A percentile compares a stretch with the other conserved stretches of the same genome.
Evolutionary conservation across 2,329 filamentous ascomycete genomes (phyloP).

Genomic region (Cadophora luteo-olivacea): DNA sequence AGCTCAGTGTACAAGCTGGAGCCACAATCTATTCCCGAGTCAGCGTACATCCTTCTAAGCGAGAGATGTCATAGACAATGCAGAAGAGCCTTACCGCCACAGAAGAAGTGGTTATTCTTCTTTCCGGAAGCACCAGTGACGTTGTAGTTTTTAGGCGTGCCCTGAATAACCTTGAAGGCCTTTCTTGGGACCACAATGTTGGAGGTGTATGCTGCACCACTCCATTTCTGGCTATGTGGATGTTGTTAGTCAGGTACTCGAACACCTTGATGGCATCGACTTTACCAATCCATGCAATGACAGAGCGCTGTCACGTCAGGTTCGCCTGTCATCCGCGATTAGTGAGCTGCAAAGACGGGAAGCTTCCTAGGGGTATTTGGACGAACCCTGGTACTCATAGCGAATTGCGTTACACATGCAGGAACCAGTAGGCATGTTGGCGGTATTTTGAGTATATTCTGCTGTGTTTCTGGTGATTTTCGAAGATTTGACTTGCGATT

Average conservation of each 20-base stretch:
- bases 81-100: slow-evolving; percentile 39
- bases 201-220: slow-evolving; percentile 56
- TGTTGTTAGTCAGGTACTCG: background rate
- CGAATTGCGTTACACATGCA: slow-evolving; percentile 23
- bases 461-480: background rate
- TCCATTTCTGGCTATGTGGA: slow-evolving; percentile 53
- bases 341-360: background rate
- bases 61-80: slow-evolving; percentile 30
- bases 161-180: slow-evolving; percentile 56
- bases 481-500: background rate
- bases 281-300: slow-evolving; percentile 56
- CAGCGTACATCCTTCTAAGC: background rate
- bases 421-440: slow-evolving; percentile 21
- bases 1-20: slow-evolving; percentile 58
- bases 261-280: slow-evolving; percentile 11
- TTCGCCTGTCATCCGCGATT: slow-evolving; percentile 45
- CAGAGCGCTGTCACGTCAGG: slow-evolving; percentile 54
- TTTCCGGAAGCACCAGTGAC: slow-evolving; percentile 56
- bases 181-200: slow-evolving; percentile 57
- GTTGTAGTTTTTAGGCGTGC: slow-evolving; percentile 56
- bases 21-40: slow-evolving; percentile 48
- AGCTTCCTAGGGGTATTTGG: background rate
- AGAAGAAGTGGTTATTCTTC: slow-evolving; percentile 63
- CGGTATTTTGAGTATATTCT: slow-evolving; percentile 1
- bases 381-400: slow-evolving; percentile 25